Conservation (phyloP, 257 asterid genomes). For the Ophiorrhiza pumila region DNA sequence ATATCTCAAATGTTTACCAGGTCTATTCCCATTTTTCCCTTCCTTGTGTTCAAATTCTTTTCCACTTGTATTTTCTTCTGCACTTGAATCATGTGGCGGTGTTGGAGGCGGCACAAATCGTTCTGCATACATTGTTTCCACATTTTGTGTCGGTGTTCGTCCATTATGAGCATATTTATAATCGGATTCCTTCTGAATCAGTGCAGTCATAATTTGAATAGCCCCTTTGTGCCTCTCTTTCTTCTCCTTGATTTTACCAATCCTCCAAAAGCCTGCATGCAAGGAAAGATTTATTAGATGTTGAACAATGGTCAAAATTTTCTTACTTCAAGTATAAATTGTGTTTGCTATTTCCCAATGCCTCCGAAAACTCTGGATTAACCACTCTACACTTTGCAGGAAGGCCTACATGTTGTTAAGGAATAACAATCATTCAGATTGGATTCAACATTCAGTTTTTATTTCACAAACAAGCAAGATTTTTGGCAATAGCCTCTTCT, state of each 20-base stretch:
- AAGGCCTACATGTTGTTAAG: background rate
- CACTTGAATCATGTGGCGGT: background rate
- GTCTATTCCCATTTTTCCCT: constrained; percentile 1
- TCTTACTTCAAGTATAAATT: background rate
- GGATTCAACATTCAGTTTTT: background rate
- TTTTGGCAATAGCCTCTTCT: too few relatives aligned
- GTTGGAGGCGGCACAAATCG: constrained; percentile 6
- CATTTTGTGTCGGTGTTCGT: constrained; percentile 18
- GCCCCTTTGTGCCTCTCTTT: constrained; percentile 31
- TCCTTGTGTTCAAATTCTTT: background rate
- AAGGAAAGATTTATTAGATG: background rate
- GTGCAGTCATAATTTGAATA: constrained; percentile 24
- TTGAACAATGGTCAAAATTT: too few relatives aligned
- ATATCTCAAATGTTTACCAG: constrained; percentile 7
- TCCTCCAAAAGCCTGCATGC: constrained; percentile 34
- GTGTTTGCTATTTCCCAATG: background rate
- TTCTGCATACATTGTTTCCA: background rate
- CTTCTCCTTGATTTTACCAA: constrained; percentile 27
- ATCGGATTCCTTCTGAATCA: constrained; percentile 23
- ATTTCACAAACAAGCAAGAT: too few relatives aligned
- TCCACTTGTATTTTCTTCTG: background rate
- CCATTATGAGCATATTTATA: constrained; percentile 34
- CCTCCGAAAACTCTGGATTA: too few relatives aligned
- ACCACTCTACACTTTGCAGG: too few relatives aligned
- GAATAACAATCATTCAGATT: background rate